phyloP scores from a whole-genome alignment of 1,284 basidiomycete genomes.

The Ustilago nuda region DNA sequence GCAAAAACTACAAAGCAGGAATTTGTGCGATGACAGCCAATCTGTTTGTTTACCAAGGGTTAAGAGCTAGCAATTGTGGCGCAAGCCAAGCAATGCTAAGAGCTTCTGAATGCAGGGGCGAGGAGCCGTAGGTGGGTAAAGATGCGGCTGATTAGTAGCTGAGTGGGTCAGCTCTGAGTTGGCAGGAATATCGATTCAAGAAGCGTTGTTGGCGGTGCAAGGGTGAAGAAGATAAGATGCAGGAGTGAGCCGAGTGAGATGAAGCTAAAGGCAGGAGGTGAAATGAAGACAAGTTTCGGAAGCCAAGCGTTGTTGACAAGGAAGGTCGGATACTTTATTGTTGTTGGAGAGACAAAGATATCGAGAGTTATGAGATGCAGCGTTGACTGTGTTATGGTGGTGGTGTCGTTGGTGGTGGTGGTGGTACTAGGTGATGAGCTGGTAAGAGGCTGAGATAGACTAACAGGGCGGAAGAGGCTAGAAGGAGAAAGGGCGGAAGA shows the following conservation, averaged over 20 bases:
- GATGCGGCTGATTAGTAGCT: background rate
- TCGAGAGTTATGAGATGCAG: constrained; percentile 6
- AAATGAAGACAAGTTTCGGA: constrained; percentile 22
- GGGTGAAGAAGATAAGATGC: background rate
- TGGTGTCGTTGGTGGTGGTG: background rate
- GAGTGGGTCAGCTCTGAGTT: background rate
- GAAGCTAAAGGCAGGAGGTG: constrained; percentile 10
- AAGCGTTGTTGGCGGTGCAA: background rate
- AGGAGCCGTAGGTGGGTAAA: background rate
- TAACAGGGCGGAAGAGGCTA: background rate
- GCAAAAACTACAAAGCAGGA: background rate
- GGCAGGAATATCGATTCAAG: background rate
- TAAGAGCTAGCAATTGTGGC: background rate
- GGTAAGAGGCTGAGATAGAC: constrained; percentile 1
- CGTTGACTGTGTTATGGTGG: constrained; percentile 6
- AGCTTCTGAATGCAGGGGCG: constrained; percentile 3
- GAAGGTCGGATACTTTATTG: constrained; percentile 11
- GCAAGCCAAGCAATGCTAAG: background rate
- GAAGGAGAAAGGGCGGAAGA: background rate
- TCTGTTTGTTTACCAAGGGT: background rate
- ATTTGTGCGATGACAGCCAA: background rate
- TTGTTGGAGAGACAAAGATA: background rate
- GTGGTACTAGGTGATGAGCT: background rate
- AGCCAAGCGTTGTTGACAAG: background rate
- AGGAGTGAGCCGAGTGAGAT: constrained; percentile 9